These are phyloP conservation scores for Tolypocladium album DNA, from an alignment of 2,329 filamentous ascomycete genomes.

Conservation along the genomic window DNA sequence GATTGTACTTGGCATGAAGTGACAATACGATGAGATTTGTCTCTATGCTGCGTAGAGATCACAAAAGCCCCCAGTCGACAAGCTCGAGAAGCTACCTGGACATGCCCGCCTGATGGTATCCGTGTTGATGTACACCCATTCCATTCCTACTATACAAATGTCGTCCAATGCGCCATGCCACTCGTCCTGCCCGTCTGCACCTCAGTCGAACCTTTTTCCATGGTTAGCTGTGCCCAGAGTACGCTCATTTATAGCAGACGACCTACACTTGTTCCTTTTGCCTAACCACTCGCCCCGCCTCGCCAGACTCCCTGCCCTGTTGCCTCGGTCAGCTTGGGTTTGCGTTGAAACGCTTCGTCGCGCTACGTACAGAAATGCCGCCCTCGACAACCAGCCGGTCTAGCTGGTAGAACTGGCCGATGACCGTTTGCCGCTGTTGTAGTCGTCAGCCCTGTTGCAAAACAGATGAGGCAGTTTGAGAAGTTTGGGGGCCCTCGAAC, in stretches of 20 bases:
- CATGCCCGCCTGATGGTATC: background rate
- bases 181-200: background rate
- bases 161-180: background rate
- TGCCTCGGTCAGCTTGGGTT: background rate
- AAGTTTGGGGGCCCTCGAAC: conserved; percentile 33
- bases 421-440: conserved; percentile 78
- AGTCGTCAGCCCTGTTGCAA: conserved; percentile 7
- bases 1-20: background rate
- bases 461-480: no score
- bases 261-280: conserved; percentile 71
- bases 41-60: background rate
- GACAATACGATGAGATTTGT: background rate
- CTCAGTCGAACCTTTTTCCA: conserved; percentile 5
- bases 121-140: background rate
- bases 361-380: conserved; percentile 53
- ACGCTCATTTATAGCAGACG: background rate
- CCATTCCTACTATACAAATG: background rate
- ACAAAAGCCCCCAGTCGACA: background rate
- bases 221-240: background rate
- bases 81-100: background rate
- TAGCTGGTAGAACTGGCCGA: conserved; percentile 90
- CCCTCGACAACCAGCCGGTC: conserved; percentile 89
- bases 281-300: conserved; percentile 56
- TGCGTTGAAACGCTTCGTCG: background rate
- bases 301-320: conserved; percentile 59